Evolutionary conservation across 306 rosid species (phyloP), one percentile per base, ranked within the genome.

Genomic region (Cicer judaicum): DNA sequence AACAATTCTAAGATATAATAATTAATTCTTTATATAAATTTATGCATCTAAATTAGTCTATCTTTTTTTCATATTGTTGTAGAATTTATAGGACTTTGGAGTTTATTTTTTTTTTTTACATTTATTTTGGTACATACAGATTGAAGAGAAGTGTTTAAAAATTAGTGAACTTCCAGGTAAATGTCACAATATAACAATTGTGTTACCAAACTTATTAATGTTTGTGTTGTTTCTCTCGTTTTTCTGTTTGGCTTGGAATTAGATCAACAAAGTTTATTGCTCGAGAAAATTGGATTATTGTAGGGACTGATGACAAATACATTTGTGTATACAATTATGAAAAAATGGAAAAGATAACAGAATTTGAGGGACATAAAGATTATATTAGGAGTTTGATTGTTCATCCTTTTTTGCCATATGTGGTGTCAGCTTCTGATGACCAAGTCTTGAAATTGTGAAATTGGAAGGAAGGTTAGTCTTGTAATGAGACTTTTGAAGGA

Each of bases 251-350:
- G 77, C 1, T 63, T 90, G 79, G 79, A 91, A 90, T 91, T 5
- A 91, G 96, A 84, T 85, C 96, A 42, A 88, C 86, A 8, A 88
- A 84, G 78, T 91, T 91, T 72, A 73, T 91, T 13, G 78, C 81
- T 59, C 67, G 87, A 0, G 44, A 91, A 73, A 78, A 81, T 42
- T 88, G 90, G 96, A 16, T 87, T 41, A 79, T 88, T 1, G 78
- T 87, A 2, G 88, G 83, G 1, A 41, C 80, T 0, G 92, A 88
- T 11, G 96, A 91, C 79, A 80, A 78, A 10, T 82, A 68, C 43
- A 85, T 91, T 24, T 85, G 84, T 0, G 81, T 87, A 44, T 88
- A 85, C 78, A 69, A 79, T 54, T 84, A 75, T 13, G 62, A 82
- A 2, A 84, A 75, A 0, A 29, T 44, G 69, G 89, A 88, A 18